A percentile compares a stretch with the other conserved stretches of the same genome.
Evolutionary conservation across 345 rosid species (phyloP).

Genomic region (Dipteronia sinensis): DNA sequence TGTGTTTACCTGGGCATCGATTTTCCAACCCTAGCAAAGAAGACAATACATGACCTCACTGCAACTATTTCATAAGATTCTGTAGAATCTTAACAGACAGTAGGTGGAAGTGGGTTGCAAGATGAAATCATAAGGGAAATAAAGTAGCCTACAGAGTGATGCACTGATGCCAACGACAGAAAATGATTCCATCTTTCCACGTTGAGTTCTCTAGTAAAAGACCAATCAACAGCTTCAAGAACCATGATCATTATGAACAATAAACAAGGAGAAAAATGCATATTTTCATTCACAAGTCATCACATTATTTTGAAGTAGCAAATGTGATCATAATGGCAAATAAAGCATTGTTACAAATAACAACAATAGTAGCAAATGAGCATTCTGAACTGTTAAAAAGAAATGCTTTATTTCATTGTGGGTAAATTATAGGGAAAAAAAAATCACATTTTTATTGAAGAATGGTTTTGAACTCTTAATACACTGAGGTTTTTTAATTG

Average conservation of each 20-base stretch:
- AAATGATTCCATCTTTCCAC: background rate
- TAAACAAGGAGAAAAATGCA: background rate
- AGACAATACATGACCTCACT: background rate
- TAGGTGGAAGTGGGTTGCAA: background rate
- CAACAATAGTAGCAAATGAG: background rate
- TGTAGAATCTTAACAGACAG: background rate
- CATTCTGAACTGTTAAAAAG: background rate
- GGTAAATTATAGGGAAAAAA: slow-evolving; percentile 11
- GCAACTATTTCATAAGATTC: background rate
- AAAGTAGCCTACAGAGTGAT: background rate
- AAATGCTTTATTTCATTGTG: slow-evolving; percentile 22
- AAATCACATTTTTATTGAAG: slow-evolving; percentile 17
- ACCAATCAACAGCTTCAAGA: background rate
- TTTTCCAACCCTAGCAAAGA: background rate
- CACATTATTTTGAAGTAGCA: background rate
- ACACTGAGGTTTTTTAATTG: slow-evolving; percentile 11
- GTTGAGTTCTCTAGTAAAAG: background rate
- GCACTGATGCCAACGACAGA: background rate
- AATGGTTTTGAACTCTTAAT: slow-evolving; percentile 26
- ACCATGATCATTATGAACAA: background rate
- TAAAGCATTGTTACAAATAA: background rate
- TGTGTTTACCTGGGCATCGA: background rate
- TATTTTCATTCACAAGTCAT: background rate
- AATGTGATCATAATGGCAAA: background rate
- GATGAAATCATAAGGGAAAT: too few species aligned